Base-by-base conservation (phyloP, 2,329 filamentous ascomycete genomes). In the Colletotrichum neosansevieriae region DNA sequence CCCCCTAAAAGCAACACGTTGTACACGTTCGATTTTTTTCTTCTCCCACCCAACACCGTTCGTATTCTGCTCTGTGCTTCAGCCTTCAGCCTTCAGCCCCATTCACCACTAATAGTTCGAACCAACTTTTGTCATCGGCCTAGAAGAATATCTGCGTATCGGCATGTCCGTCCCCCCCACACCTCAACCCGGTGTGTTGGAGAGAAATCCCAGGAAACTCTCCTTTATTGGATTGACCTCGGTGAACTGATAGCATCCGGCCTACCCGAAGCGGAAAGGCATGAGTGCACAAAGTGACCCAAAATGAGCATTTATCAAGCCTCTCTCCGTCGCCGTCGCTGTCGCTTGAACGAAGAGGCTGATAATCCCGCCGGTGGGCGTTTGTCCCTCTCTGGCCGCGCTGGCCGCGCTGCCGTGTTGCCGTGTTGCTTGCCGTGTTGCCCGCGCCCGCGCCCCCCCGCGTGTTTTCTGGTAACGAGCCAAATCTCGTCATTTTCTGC, bases 141-240 rank as follows among this genome's bases (percentile, higher is more conserved):
- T 61, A 62, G 50, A 62, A 40, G 42, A 36, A 67, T 67, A 67
- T 67, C 50, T 58, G 42, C 50, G 42, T 63, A 57, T 44, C 63
- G 58, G 58, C 58, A 57, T 61, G 47, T 40, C 63, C 63, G 49
- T 19, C 57, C 42, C 47, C 34, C 34, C 58, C 63, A 67, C 61
- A 50, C 9, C 36, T 9, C 19, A 34, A 36, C 24, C 47, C 17
- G 58, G n/a, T n/a, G 38, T 45, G 15, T 45, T 40, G 63, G 47
- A 47, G 19, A 64, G 42, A 19, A 49, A 17, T 24, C 29, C 51
- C 13, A 47, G 17, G 17, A 13, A 49, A 45, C 17, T 3, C 34
- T 54, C 19, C 29, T 57, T 24, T 12, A 57, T 57, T 57, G 36
- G 53, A 19, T 19, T 24, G 38, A 38, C 19, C 21, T 51, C 29